Evolutionary conservation across 2,329 filamentous ascomycete genomes (phyloP).

Genomic region (Trichoderma semiorbis): DNA sequence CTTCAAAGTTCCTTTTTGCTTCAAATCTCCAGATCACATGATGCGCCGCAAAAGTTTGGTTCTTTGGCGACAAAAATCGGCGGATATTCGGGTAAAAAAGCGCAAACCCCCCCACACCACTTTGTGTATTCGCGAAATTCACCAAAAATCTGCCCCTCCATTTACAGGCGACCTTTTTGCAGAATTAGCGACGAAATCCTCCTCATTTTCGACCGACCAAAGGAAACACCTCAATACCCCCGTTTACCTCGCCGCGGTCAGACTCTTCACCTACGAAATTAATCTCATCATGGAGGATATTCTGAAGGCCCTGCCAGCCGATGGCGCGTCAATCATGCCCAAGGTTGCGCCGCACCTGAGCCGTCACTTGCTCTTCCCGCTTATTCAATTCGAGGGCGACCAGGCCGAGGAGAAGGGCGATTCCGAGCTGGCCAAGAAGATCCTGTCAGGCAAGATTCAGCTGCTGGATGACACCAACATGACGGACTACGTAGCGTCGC

Average conservation of each 20-base stretch:
- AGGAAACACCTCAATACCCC: neutral
- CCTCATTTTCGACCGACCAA: neutral
- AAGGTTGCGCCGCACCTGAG: slow-evolving; percentile 90
- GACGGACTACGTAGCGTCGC: slow-evolving; percentile 92
- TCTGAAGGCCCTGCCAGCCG: slow-evolving; percentile 54
- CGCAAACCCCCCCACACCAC: slow-evolving; percentile 34
- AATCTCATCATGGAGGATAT: slow-evolving; percentile 37
- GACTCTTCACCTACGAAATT: neutral
- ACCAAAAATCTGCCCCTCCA: slow-evolving; percentile 43
- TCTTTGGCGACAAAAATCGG: slow-evolving; percentile 24
- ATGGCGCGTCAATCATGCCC: slow-evolving; percentile 76
- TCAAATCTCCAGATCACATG: slow-evolving; percentile 40
- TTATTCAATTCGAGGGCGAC: slow-evolving; percentile 85
- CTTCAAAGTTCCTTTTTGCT: neutral
- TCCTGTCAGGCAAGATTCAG: slow-evolving; percentile 85
- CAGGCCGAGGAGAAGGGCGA: slow-evolving; percentile 73
- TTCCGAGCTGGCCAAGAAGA: slow-evolving; percentile 58
- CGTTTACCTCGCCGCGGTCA: neutral
- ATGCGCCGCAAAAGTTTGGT: slow-evolving; percentile 22
- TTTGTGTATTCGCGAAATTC: slow-evolving; percentile 39
- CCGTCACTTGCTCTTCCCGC: slow-evolving; percentile 91
- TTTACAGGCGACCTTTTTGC: slow-evolving; percentile 30
- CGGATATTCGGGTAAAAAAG: slow-evolving; percentile 31
- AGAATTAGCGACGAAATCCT: slow-evolving; percentile 1
- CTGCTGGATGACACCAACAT: slow-evolving; percentile 97